A percentile compares a stretch with the other conserved stretches of the same genome.
phyloP scores from a whole-genome alignment of 2,329 filamentous ascomycete genomes.

The Aspergillus novofumigatus region DNA sequence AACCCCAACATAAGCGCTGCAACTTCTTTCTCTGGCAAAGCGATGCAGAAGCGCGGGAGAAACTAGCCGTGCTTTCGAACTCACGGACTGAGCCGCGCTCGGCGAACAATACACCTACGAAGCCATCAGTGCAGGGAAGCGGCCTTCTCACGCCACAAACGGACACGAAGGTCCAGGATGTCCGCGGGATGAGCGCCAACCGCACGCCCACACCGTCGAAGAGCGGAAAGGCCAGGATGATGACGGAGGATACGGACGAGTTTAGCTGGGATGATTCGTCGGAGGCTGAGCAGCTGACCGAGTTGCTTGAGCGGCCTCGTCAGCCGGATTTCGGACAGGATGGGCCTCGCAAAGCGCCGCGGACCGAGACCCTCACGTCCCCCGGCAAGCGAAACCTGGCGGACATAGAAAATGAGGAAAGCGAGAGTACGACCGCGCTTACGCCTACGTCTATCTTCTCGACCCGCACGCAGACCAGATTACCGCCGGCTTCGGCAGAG shows the following conservation, averaged over 20 bases:
- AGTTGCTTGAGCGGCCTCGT: constrained; percentile 16
- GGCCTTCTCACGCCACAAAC: constrained; percentile 35
- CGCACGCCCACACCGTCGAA: constrained; percentile 14
- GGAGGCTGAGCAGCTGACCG: constrained; percentile 27
- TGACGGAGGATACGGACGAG: constrained; percentile 31
- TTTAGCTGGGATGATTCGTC: constrained; percentile 37
- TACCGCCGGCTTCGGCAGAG: constrained; percentile 23
- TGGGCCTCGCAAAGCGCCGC: constrained; percentile 35
- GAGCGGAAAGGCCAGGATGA: constrained; percentile 28
- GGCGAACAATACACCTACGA: constrained; percentile 22
- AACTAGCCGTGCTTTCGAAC: constrained; percentile 47
- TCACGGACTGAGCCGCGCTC: constrained; percentile 42
- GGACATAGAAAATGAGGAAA: constrained; percentile 17
- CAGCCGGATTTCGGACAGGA: constrained; percentile 31
- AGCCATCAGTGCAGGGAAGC: constrained; percentile 5
- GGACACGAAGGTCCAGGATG: constrained; percentile 7
- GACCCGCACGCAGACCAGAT: constrained; percentile 2
- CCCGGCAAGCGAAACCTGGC: constrained; percentile 36
- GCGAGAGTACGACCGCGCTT: background rate
- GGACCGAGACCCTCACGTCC: constrained; percentile 28
- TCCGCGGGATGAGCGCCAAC: background rate
- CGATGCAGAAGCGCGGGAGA: constrained; percentile 53
- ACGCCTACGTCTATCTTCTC: constrained; percentile 13
- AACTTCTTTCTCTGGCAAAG: constrained; percentile 60
- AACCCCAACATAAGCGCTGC: constrained; percentile 46